Percentiles rank a stretch among this genome's conserved stretches.
Conservation (phyloP, 306 rosid species). For the Prinsepia uniflora region DNA sequence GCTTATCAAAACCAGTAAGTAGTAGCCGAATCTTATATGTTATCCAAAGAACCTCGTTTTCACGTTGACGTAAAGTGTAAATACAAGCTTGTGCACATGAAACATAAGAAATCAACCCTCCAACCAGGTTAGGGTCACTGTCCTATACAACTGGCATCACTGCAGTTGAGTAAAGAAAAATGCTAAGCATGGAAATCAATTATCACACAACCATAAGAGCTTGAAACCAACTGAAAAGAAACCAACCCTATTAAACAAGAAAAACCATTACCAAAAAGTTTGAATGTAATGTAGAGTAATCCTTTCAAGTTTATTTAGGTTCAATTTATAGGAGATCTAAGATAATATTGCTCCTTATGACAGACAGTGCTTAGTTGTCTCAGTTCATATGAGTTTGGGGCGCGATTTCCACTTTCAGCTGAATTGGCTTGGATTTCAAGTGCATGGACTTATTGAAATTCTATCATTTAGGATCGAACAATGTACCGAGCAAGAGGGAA, state of each 20-base stretch:
- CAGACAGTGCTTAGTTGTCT: slow-evolving; percentile 3
- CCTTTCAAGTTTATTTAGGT: background rate
- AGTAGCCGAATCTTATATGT: background rate
- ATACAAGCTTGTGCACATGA: background rate
- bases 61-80: background rate
- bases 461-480: background rate
- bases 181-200: background rate
- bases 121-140: background rate
- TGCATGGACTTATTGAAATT: background rate
- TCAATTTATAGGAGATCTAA: background rate
- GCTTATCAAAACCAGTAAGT: background rate
- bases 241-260: background rate
- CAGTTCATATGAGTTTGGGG: background rate
- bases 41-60: background rate
- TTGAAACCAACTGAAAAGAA: background rate
- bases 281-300: background rate
- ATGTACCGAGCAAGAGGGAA: background rate
- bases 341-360: background rate
- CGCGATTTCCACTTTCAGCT: background rate
- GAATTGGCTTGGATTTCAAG: slow-evolving; percentile 1
- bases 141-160: background rate
- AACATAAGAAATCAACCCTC: background rate
- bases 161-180: background rate
- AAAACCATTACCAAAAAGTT: background rate
- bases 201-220: no score